Evolutionary conservation across 176 grass and related monocot genomes (phyloP), one percentile per base, ranked within the genome.

Genomic region (Microstegium vimineum): DNA sequence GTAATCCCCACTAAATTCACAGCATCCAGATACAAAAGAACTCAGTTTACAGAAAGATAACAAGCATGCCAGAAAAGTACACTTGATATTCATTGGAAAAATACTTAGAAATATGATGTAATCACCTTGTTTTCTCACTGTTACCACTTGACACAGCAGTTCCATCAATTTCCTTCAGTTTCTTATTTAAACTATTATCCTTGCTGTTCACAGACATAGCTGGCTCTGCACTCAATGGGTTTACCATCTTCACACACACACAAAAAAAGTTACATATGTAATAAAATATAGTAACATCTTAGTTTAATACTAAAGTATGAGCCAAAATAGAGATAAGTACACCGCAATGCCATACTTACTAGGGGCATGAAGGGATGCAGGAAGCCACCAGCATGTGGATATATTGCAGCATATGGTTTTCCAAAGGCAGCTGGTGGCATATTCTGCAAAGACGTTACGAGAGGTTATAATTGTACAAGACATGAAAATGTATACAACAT

Each of bases 401-500:
- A 97, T 43, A 97, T 92, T 25, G 90, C 76, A 38, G 75, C 54
- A 87, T 92, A 92, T 38, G 90, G 88, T 61, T 93, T 82, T 71
- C 90, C 90, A 73, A 94, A 94, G 45, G 92, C 65, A 60, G 75
- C 28, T 3, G 78, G 92, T 35, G 92, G 76, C 26, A 91, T 43
- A 87, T 87, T 86, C 90, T 97, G 67, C 66, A 69, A 59, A 36
- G 77, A 47, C 2, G 11, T 3, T 67, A 14, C 42, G 32, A 43
- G 10, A 51, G 37, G 13, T 77, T 76, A 73, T 38, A 74, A 79
- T 54, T 30, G 8, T 75, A 45, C 31, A 83, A 25, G 6, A 47
- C 67, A 4, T 36, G 10, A 86, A 46, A 18, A 76, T 77, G 1
- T 25, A 79, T 14, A n/a, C 11, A 69, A 0, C 42, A 75, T 38